Percentiles rank a stretch among this genome's conserved stretches.
These are phyloP conservation scores for Basipetospora chlamydospora DNA, from an alignment of 2,329 filamentous ascomycete genomes.

Conservation along the genomic window DNA sequence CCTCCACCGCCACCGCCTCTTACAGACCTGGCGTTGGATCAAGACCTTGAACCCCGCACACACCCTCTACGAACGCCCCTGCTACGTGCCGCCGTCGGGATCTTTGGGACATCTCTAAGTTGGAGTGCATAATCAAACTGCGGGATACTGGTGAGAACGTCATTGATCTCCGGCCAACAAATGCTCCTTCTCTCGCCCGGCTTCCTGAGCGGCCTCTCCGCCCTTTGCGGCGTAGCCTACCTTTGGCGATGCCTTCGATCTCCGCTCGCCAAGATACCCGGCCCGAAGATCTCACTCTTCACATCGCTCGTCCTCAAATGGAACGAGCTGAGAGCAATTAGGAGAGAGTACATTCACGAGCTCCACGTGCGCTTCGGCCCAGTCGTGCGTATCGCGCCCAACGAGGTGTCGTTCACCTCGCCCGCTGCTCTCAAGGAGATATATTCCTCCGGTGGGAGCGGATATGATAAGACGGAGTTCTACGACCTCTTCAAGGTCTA, in stretches of 20 bases:
- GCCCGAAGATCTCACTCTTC: conserved; percentile 31
- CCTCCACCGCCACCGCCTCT: no score
- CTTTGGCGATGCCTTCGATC: conserved; percentile 17
- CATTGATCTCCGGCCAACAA: no score
- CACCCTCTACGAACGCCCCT: no score
- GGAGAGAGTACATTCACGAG: conserved; percentile 40
- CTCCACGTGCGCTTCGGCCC: conserved; percentile 44
- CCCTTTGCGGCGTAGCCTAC: conserved; percentile 13
- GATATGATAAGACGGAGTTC: conserved; percentile 51
- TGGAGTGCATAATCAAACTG: no score
- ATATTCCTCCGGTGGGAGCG: conserved; percentile 45
- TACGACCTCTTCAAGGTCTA: conserved; percentile 47
- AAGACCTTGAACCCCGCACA: no score
- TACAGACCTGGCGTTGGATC: no score
- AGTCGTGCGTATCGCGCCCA: conserved; percentile 40
- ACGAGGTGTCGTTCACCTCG: conserved; percentile 45
- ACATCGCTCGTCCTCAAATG: conserved; percentile 37
- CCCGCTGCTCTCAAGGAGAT: conserved; percentile 44
- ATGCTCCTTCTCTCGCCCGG: conserved; percentile 14
- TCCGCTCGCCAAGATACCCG: conserved; percentile 27
- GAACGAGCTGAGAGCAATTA: conserved; percentile 38
- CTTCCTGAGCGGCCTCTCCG: conserved; percentile 11
- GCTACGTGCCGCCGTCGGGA: no score
- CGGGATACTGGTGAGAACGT: no score
- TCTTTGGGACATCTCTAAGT: no score